Conservation (phyloP, 768 basidiomycete genomes). For the Lactarius pseudohatsudake region DNA sequence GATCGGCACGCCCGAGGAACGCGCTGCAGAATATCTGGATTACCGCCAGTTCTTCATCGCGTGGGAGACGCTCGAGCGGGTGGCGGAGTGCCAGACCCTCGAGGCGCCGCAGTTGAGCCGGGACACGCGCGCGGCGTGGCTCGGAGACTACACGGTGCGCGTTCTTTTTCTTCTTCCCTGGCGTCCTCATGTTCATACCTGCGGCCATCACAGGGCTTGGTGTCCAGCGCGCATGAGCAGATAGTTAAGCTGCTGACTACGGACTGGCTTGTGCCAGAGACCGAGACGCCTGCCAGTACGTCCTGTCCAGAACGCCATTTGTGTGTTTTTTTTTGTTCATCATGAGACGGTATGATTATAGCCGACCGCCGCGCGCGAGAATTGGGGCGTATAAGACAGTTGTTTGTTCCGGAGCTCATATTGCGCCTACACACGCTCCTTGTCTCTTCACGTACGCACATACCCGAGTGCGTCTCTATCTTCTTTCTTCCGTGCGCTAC, state of each 20-base stretch:
- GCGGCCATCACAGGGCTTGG: slow-evolving; percentile 43
- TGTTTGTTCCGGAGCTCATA: slow-evolving; percentile 88
- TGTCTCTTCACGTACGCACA: slow-evolving; percentile 56
- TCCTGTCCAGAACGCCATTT: background rate
- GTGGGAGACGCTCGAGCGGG: slow-evolving; percentile 63
- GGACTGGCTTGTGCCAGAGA: slow-evolving; percentile 71
- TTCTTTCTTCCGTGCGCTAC: background rate
- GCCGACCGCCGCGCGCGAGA: slow-evolving; percentile 61
- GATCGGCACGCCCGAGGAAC: slow-evolving; percentile 67
- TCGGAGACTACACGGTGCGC: slow-evolving; percentile 60
- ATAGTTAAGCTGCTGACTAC: slow-evolving; percentile 70
- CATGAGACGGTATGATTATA: slow-evolving; percentile 28
- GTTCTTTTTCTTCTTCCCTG: slow-evolving; percentile 9
- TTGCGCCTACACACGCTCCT: slow-evolving; percentile 79
- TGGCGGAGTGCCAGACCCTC: slow-evolving; percentile 58
- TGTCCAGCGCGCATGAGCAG: slow-evolving; percentile 64
- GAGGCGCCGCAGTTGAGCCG: slow-evolving; percentile 58
- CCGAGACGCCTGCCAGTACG: slow-evolving; percentile 34
- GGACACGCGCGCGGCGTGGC: slow-evolving; percentile 59
- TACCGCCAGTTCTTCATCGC: slow-evolving; percentile 78
- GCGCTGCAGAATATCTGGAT: slow-evolving; percentile 72
- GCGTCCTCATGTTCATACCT: background rate
- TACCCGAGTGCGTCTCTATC: slow-evolving; percentile 58
- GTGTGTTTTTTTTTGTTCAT: background rate
- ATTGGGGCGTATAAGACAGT: slow-evolving; percentile 78